Conservation (phyloP, 768 basidiomycete genomes). For the Pleurotus ostreatus region DNA sequence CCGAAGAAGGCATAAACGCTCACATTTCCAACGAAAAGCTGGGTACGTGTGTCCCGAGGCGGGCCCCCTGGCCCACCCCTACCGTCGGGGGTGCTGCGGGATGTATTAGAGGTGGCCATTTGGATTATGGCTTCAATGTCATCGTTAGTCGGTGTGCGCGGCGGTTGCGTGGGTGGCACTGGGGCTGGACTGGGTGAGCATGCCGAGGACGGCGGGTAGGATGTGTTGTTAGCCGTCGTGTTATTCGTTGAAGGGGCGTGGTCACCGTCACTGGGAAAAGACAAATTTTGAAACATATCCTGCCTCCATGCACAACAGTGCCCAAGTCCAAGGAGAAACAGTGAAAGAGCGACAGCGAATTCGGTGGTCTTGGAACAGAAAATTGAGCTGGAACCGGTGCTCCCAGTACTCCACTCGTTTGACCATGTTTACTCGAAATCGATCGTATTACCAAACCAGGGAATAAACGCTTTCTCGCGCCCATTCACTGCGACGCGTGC, state of each 20-base stretch:
- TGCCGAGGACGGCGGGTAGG: background rate
- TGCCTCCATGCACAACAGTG: background rate
- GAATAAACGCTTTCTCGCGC: background rate
- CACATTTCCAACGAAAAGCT: slow-evolving; percentile 96
- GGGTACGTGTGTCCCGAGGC: slow-evolving; percentile 83
- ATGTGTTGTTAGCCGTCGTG: background rate
- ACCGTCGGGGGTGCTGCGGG: slow-evolving; percentile 47
- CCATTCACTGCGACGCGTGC: background rate
- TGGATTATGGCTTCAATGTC: slow-evolving; percentile 93
- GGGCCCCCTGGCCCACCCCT: slow-evolving; percentile 28
- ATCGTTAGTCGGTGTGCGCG: slow-evolving; percentile 54
- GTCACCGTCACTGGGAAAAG: background rate
- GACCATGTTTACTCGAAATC: slow-evolving; percentile 1
- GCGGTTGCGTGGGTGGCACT: background rate
- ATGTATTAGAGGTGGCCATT: slow-evolving; percentile 65
- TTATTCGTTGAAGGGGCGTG: background rate
- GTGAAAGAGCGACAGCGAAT: background rate
- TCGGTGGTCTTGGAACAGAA: background rate
- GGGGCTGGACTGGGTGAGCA: background rate
- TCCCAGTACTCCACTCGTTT: slow-evolving; percentile 4
- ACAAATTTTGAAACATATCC: background rate
- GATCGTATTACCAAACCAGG: background rate
- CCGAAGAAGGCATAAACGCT: slow-evolving; percentile 20
- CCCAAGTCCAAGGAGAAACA: background rate
- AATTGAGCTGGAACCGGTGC: background rate